Percentiles rank a stretch among this genome's conserved stretches.
Evolutionary conservation across 148 eudicot species (phyloP).

Genomic region (Rhododendron henanense): DNA sequence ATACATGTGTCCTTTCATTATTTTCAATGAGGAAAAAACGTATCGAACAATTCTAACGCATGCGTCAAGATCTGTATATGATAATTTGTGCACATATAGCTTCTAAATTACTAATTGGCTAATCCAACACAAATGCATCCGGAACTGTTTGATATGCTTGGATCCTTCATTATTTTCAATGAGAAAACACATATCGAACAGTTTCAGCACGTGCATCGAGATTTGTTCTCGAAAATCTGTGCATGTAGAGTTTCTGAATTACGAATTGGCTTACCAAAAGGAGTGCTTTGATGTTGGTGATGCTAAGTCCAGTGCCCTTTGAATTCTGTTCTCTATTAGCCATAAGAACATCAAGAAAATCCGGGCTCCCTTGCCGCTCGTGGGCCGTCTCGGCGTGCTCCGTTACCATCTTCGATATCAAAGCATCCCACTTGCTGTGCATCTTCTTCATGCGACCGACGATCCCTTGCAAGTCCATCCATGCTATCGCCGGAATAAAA

Average conservation of each 20-base stretch:
- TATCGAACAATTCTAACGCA: no score
- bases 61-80: no score
- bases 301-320: background rate
- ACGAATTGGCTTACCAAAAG: background rate
- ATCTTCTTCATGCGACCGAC: conserved; percentile 27
- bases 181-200: no score
- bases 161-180: background rate
- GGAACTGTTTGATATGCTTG: background rate
- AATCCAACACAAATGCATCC: no score
- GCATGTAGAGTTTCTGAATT: background rate
- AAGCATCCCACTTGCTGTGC: conserved; percentile 21
- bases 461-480: conserved; percentile 33
- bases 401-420: conserved; percentile 21
- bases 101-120: background rate
- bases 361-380: conserved; percentile 22
- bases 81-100: background rate
- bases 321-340: background rate
- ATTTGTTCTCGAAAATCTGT: background rate
- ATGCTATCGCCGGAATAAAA: conserved; percentile 20
- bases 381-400: conserved; percentile 15
- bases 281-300: conserved; percentile 2
- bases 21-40: no score
- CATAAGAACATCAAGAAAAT: conserved; percentile 17
- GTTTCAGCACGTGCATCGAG: no score
- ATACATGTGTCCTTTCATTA: no score